These are phyloP conservation scores for Naumovozyma dairenensis DNA, from an alignment of 805 yeast species.

Conservation along the genomic window DNA sequence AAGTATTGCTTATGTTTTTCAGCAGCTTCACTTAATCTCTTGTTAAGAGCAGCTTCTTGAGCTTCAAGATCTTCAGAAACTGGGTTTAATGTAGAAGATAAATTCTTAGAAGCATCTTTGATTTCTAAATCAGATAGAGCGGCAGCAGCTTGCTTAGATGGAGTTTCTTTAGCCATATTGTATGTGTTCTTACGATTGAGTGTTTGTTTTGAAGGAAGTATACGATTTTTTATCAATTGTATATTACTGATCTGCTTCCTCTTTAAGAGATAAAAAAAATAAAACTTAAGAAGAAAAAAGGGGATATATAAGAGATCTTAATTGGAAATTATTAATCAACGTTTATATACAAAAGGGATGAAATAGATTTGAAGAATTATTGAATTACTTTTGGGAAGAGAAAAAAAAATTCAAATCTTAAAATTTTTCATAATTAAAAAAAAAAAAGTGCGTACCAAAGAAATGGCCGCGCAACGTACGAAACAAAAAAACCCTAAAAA, in stretches of 20 bases:
- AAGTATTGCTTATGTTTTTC: slow-evolving; percentile 46
- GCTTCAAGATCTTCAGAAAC: slow-evolving; percentile 28
- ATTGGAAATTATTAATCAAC: too few species aligned
- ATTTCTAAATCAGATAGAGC: slow-evolving; percentile 46
- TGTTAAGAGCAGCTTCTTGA: slow-evolving; percentile 17
- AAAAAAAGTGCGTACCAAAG: too few species aligned
- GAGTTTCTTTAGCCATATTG: slow-evolving; percentile 48
- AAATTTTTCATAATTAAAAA: too few species aligned
- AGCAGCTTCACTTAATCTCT: slow-evolving; percentile 27
- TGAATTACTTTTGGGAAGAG: too few species aligned
- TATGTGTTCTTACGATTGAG: slow-evolving; percentile 1
- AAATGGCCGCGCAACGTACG: too few species aligned
- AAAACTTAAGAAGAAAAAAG: too few species aligned
- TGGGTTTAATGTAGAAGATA: slow-evolving; percentile 36
- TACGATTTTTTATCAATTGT: too few species aligned
- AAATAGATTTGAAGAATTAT: too few species aligned
- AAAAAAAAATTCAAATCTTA: too few species aligned
- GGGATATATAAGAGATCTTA: background rate
- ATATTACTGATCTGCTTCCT: background rate
- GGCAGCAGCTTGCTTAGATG: slow-evolving; percentile 53
- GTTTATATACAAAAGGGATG: background rate
- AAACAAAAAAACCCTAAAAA: too few species aligned
- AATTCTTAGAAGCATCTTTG: slow-evolving; percentile 33
- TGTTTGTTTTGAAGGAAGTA: too few species aligned
- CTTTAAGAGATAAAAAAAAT: background rate